These are phyloP conservation scores for Solanum hybrid DNA, from an alignment of 305 asterid genomes.

Conservation along the genomic window DNA sequence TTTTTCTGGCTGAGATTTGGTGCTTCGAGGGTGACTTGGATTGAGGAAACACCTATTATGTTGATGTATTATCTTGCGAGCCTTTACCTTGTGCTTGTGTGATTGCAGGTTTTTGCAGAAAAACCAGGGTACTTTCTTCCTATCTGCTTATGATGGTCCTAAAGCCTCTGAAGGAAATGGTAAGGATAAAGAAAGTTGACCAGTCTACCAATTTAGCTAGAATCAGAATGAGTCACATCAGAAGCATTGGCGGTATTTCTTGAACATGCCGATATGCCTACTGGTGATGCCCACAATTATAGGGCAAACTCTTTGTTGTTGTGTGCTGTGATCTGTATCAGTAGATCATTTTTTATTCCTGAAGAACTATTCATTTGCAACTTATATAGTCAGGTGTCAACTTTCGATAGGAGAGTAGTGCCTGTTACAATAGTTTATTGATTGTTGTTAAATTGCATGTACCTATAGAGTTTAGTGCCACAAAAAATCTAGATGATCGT, in stretches of 20 bases:
- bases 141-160: constrained; percentile 44
- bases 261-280: background rate
- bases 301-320: constrained; percentile 1
- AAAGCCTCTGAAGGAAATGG: constrained; percentile 37
- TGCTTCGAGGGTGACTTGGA: background rate
- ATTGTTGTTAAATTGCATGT: background rate
- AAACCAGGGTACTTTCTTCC: constrained; percentile 52
- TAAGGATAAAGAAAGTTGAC: constrained; percentile 43
- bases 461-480: background rate
- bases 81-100: constrained; percentile 1
- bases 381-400: background rate
- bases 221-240: background rate
- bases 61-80: background rate
- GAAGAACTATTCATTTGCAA: background rate
- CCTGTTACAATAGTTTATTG: background rate
- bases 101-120: constrained; percentile 58
- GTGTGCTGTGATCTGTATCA: background rate
- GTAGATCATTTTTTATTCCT: background rate
- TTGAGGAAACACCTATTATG: background rate
- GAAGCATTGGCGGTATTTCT: constrained; percentile 7
- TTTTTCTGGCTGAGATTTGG: background rate
- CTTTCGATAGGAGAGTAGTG: background rate
- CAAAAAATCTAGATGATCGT: background rate
- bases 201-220: background rate
- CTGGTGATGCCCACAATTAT: background rate